Base-by-base conservation (phyloP, 345 rosid species). In the Cardamine chenopodiifolia region DNA sequence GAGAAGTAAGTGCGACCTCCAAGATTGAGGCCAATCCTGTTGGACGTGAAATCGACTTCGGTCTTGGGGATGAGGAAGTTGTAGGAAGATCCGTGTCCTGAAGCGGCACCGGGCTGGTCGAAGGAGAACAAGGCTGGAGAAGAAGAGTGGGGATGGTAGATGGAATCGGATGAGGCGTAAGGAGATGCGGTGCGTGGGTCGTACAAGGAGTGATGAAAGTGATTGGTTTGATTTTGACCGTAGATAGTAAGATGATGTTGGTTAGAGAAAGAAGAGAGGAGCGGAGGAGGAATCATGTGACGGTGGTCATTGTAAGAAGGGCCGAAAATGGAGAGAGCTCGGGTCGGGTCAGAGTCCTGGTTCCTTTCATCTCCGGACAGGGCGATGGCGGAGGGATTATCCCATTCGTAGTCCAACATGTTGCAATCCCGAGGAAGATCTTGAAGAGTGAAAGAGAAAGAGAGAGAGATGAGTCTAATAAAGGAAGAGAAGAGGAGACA, bases 1-100 rank as follows among this genome's bases (percentile, higher is more conserved):
- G 98, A 92, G 81, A 92, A 92, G 74, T 92, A 95, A 1, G 99
- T 92, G 70, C 99, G 82, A 2, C 97, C 93, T 10, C 99, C 99
- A 54, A 95, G 79, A 75, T 95, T 89, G 2, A 95, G 87, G 6
- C 99, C 99, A 37, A 95, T 87, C 76, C 97, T 77, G 77, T 72
- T 78, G 39, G 80, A 82, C 1, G 89, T 79, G 66, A 80, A 85
- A 66, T 87, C 89, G 37, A 76, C 75, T 75, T 92, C 96, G n/a
- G 79, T 74, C 81, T 92, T 95, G 0, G 99, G 97, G 4, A 87
- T 79, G 54, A 90, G 64, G 75, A 72, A 74, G 53, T 71, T 78
- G 73, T 72, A 60, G 20, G 77, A 56, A 18, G 75, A 62, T 0
- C 34, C 64, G 17, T 69, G 32, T 25, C 54, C 61, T 4, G 67